A percentile compares a stretch with the other conserved stretches of the same genome.
phyloP scores from a whole-genome alignment of 2,329 filamentous ascomycete species.

The Scleromitrula shiraiana region DNA sequence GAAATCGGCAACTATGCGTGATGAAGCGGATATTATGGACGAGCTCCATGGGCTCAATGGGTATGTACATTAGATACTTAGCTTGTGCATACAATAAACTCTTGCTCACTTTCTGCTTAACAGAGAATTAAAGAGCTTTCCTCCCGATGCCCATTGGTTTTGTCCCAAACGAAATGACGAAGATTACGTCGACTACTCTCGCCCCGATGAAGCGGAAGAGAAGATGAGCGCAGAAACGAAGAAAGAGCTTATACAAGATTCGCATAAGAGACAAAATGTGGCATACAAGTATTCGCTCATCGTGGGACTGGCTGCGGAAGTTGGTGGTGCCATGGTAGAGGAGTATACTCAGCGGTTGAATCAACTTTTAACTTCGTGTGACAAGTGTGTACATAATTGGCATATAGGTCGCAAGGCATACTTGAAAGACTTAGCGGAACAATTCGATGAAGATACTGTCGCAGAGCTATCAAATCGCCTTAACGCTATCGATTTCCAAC shows the following conservation, averaged over 20 bases:
- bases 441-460: constrained; percentile 41
- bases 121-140: constrained; percentile 28
- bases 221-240: constrained; percentile 45
- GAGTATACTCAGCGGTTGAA: constrained; percentile 53
- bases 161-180: constrained; percentile 58
- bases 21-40: constrained; percentile 27
- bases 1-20: constrained; percentile 15
- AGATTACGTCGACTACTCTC: constrained; percentile 57
- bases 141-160: constrained; percentile 50
- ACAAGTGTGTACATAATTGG: constrained; percentile 66
- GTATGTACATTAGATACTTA: too few relatives aligned
- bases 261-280: constrained; percentile 47
- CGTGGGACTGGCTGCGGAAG: constrained; percentile 56
- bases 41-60: constrained; percentile 26
- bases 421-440: constrained; percentile 53
- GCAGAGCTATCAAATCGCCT: constrained; percentile 47
- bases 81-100: too few relatives aligned
- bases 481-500: constrained; percentile 50
- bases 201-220: constrained; percentile 39
- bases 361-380: constrained; percentile 52
- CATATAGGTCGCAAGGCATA: constrained; percentile 60
- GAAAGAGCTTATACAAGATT: constrained; percentile 44
- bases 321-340: constrained; percentile 48
- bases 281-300: constrained; percentile 63
- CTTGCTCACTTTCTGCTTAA: constrained; percentile 7